Base-by-base conservation (phyloP, 768 basidiomycete genomes). In the Collybia mongolica region DNA sequence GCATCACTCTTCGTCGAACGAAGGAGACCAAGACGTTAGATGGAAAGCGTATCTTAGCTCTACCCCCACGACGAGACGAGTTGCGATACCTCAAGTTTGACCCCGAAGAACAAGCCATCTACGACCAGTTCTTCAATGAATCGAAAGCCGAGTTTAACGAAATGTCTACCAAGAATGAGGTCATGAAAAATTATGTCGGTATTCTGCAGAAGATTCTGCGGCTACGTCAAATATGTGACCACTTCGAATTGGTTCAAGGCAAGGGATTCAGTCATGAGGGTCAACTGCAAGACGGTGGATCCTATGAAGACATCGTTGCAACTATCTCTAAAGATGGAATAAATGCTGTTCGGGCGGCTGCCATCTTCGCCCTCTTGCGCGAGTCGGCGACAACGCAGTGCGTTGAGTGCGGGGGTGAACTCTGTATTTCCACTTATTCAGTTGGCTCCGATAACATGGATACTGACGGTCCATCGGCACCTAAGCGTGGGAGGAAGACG, bases 121-220 rank as follows among this genome's bases (percentile, higher is more conserved):
- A 99, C 69, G 81, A 94, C 59, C 83, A 81, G 46, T 93, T 93
- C 67, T 95, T 92, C 72, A 77, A 76, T 49, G 90, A 92, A 62
- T 93, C 91, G 48, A 94, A 93, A 70, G 88, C 90, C 41, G 90
- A 95, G 69, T 98, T 98, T 66, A 84, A 83, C 53, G 85, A 91
- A 62, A 75, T 98, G 56, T 83, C 88, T 24, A 77, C 84, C 67
- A 91, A 88, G 68, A 93, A 95, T 60, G 89, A 93, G 65, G 88
- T 97, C 46, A 91, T 95, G 87, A 97, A 97, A 80, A 98, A 97
- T 64, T 97, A 96, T 63, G 97, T 97, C 57, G 93, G 93, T 48
- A 96, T 99, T 60, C 69, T 99, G 57, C 96, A 98, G 69, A 94
- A 95, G 75, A 91, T 98, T 51, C 75, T 99, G 46, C 90, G 95